These are phyloP conservation scores for Lactifluus piperatus DNA, from an alignment of 768 basidiomycete genomes.

Conservation along the genomic window DNA sequence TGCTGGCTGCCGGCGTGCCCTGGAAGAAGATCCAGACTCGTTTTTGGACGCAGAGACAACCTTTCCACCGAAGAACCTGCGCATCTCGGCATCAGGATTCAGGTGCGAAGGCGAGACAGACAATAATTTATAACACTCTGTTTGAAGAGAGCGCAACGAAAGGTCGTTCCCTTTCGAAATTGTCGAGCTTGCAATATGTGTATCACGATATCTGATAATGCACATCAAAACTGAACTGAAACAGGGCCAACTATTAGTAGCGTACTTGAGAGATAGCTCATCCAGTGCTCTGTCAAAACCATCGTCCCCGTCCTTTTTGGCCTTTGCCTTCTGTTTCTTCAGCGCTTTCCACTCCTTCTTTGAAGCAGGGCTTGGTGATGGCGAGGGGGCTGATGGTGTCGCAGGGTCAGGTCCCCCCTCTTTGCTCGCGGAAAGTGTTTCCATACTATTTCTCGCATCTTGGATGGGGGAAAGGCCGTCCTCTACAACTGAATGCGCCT, in stretches of 20 bases:
- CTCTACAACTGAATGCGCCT: background rate
- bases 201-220: conserved; percentile 42
- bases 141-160: conserved; percentile 25
- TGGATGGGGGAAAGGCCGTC: background rate
- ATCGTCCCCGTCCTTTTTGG: conserved; percentile 50
- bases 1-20: conserved; percentile 35
- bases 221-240: background rate
- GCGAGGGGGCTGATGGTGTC: conserved; percentile 6
- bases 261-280: conserved; percentile 73
- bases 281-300: conserved; percentile 81
- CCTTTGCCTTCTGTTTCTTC: conserved; percentile 60
- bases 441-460: background rate
- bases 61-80: conserved; percentile 88
- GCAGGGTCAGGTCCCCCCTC: background rate
- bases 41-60: conserved; percentile 63
- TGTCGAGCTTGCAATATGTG: conserved; percentile 28
- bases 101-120: conserved; percentile 75
- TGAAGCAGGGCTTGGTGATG: conserved; percentile 16
- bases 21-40: conserved; percentile 27
- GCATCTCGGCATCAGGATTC: conserved; percentile 84
- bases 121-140: conserved; percentile 46
- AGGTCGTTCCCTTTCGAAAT: conserved; percentile 15
- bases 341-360: conserved; percentile 44
- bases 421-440: background rate
- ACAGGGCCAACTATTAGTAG: background rate